These are phyloP conservation scores for Whalleya microplaca DNA, from an alignment of 2,329 filamentous ascomycete species.

Conservation along the genomic window DNA sequence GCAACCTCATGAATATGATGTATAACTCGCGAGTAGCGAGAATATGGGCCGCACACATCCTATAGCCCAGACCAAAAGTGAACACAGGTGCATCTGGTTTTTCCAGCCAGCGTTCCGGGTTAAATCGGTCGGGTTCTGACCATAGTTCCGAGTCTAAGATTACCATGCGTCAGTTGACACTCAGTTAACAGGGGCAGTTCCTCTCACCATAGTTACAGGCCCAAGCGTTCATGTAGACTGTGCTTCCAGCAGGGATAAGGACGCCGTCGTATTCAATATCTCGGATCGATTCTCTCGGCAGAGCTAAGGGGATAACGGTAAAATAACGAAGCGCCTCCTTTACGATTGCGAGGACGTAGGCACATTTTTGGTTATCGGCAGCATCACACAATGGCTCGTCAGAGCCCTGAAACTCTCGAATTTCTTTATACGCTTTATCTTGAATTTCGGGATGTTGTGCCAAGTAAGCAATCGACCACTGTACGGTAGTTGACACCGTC, in stretches of 20 bases:
- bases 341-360: constrained; percentile 76
- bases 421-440: constrained; percentile 68
- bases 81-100: constrained; percentile 32
- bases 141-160: constrained; percentile 31
- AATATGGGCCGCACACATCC: constrained; percentile 36
- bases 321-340: constrained; percentile 81
- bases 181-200: background rate
- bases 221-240: constrained; percentile 69
- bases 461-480: constrained; percentile 79
- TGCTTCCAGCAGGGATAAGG: constrained; percentile 73
- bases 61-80: constrained; percentile 35
- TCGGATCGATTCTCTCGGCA: constrained; percentile 73
- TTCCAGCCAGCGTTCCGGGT: constrained; percentile 32
- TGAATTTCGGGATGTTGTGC: constrained; percentile 72
- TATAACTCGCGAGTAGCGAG: constrained; percentile 35
- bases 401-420: constrained; percentile 43
- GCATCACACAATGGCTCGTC: constrained; percentile 71
- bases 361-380: constrained; percentile 76
- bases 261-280: constrained; percentile 71
- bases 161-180: background rate
- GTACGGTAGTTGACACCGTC: constrained; percentile 77
- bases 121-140: constrained; percentile 30
- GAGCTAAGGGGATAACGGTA: constrained; percentile 78
- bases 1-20: constrained; percentile 35
- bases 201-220: constrained; percentile 34